Base-by-base conservation (phyloP, 108 stramenopile species). In the Skeletonema menzelii region DNA sequence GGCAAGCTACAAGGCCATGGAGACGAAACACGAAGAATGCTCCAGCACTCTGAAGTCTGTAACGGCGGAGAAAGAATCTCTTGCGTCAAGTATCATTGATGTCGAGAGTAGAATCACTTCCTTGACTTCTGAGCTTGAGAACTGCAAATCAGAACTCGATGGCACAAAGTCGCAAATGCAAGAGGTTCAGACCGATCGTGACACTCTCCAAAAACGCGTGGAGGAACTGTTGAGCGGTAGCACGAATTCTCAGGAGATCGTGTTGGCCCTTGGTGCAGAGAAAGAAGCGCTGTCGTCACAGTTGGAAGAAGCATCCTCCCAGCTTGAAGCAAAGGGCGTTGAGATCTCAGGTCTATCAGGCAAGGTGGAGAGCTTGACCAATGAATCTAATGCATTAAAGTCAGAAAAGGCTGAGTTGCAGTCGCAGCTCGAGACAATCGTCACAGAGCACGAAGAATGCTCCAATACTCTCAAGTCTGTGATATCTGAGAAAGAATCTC, bases 241-340 rank as follows among this genome's bases (percentile, higher is more conserved):
- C 49, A 53, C 19, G 10, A 24, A n/a, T 10, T 20, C 49, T 15
- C 22, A 53, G 49, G 49, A 53, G 20, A 22, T 10, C 1, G 8
- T 53, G 49, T 5, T 7, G 1, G 22, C 49, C 49, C 49, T 53
- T 53, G 49, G 10, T 10, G 49, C 22, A 20, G 49, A 53, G 20
- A 53, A 53, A 53, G 49, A 24, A 22, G 22, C 49, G 22, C 49
- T 53, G 19, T 53, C 49, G 22, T 4, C 49, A 8, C 22, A 7
- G 8, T 24, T 53, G 7, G 76, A 73, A 40, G 82, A 77, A 10
- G 74, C 79, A 14, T 69, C 40, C n/a, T 10, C 58, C 7, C 68
- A 59, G 35, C 67, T 84, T 12, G 46, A 82, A 35, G 71, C 38
- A 1, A 34, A 73, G 27, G 68, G 69, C 26, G 13, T 53, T 11